phyloP scores from a whole-genome alignment of 164 flowering plant species.

The Berberis thunbergii region DNA sequence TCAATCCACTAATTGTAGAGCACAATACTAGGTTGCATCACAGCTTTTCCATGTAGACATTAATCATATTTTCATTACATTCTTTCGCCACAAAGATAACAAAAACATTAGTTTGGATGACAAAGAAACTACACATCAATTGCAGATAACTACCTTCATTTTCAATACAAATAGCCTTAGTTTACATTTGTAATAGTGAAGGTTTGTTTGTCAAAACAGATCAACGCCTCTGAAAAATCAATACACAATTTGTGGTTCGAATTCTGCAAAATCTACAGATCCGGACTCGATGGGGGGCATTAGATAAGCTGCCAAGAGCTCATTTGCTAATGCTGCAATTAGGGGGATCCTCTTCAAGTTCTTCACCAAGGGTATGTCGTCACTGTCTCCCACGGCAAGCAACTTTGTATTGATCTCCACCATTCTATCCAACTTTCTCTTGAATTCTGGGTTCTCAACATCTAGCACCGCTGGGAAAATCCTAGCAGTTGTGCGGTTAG shows the following conservation, averaged over 20 bases:
- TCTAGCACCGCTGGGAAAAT: constrained; percentile 94
- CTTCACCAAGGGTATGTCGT: constrained; percentile 65
- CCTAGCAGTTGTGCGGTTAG: constrained; percentile 94
- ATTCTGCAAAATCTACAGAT: constrained; percentile 88
- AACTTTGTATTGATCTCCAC: constrained; percentile 74
- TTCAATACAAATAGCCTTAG: neutral
- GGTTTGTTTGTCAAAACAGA: neutral
- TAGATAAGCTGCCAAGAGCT: constrained; percentile 80
- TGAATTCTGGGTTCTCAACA: constrained; percentile 98
- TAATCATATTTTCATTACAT: too few relatives aligned
- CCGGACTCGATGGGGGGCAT: constrained; percentile 98
- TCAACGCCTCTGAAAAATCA: constrained; percentile 4
- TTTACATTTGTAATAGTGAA: too few relatives aligned
- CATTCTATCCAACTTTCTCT: constrained; percentile 87
- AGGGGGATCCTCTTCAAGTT: constrained; percentile 86
- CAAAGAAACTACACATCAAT: too few relatives aligned
- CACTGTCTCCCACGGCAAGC: constrained; percentile 52
- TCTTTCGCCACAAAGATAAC: too few relatives aligned
- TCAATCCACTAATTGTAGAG: too few relatives aligned
- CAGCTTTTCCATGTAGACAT: too few relatives aligned
- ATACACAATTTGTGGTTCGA: constrained; percentile 81
- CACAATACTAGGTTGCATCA: too few relatives aligned
- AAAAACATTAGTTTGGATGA: too few relatives aligned
- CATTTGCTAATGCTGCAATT: constrained; percentile 67
- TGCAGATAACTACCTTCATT: neutral